Percentiles rank a stretch among this genome's conserved stretches.
Evolutionary conservation across 208 protist genomes (phyloP).

Genomic region (Leishmania gerbilli): DNA sequence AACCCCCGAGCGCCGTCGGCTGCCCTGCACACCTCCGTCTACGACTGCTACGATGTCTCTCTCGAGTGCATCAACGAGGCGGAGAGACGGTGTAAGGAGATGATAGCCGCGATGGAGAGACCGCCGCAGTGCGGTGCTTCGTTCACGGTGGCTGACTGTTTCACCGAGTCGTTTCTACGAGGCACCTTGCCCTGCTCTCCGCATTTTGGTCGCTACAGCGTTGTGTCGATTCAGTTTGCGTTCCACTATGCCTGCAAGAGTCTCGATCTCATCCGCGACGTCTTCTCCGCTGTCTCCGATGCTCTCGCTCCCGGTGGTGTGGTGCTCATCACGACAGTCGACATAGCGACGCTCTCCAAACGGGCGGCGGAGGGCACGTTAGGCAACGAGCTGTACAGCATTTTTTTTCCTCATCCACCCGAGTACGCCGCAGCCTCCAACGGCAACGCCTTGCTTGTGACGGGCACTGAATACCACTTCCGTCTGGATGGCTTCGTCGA

Average conservation of each 20-base stretch:
- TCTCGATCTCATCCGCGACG: constrained; percentile 41
- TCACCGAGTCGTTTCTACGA: constrained; percentile 55
- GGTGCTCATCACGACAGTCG: constrained; percentile 81
- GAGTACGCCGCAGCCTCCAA: constrained; percentile 1
- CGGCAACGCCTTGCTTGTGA: constrained; percentile 25
- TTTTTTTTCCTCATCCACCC: constrained; percentile 25
- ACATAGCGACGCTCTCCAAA: constrained; percentile 45
- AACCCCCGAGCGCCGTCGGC: neutral
- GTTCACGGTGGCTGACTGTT: constrained; percentile 85
- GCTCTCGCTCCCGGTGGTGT: constrained; percentile 59
- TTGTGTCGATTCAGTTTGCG: constrained; percentile 87
- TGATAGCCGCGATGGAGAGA: constrained; percentile 6
- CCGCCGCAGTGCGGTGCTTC: constrained; percentile 30
- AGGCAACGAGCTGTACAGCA: constrained; percentile 40
- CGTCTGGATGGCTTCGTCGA: constrained; percentile 87
- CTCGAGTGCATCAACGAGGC: constrained; percentile 74
- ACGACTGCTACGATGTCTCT: constrained; percentile 83
- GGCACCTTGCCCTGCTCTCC: constrained; percentile 33
- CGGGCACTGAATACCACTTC: constrained; percentile 80
- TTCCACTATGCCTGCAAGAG: constrained; percentile 87
- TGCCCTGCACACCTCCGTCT: constrained; percentile 23
- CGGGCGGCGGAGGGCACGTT: constrained; percentile 32
- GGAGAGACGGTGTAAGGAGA: constrained; percentile 45
- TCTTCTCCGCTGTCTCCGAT: constrained; percentile 45
- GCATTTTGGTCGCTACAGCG: constrained; percentile 53